phyloP scores from a whole-genome alignment of 768 basidiomycete species.

The Pleurotus tuber-regium region DNA sequence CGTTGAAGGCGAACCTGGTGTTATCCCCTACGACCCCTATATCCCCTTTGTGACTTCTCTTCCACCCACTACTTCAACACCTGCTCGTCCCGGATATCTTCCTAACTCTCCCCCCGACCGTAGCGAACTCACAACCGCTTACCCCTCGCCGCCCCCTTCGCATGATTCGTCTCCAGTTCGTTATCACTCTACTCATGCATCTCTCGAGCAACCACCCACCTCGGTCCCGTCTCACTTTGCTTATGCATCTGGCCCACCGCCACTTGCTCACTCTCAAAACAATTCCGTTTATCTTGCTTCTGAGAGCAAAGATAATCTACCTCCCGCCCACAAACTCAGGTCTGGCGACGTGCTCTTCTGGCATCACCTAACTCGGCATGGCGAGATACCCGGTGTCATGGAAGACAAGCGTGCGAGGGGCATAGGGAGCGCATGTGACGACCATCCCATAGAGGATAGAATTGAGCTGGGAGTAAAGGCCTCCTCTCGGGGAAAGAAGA shows the following conservation, averaged over 20 bases:
- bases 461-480: slow-evolving; percentile 14
- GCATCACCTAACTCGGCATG: slow-evolving; percentile 70
- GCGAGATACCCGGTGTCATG: slow-evolving; percentile 68
- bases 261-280: slow-evolving; percentile 22
- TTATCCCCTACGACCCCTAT: slow-evolving; percentile 41
- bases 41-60: slow-evolving; percentile 17
- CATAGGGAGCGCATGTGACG: slow-evolving; percentile 13
- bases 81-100: slow-evolving; percentile 29
- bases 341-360: slow-evolving; percentile 69
- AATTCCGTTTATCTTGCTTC: slow-evolving; percentile 21
- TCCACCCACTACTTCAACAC: slow-evolving; percentile 26
- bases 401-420: slow-evolving; percentile 59
- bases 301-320: slow-evolving; percentile 40
- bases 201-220: slow-evolving; percentile 14
- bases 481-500: slow-evolving; percentile 11
- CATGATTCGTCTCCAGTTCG: slow-evolving; percentile 19
- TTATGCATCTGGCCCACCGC: slow-evolving; percentile 23
- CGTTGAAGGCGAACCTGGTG: slow-evolving; percentile 60
- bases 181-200: slow-evolving; percentile 22
- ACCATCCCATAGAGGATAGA: slow-evolving; percentile 12
- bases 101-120: slow-evolving; percentile 39
- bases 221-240: slow-evolving; percentile 6
- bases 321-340: slow-evolving; percentile 38
- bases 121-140: slow-evolving; percentile 25
- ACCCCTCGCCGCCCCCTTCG: slow-evolving; percentile 24